Percentiles rank a stretch among this genome's conserved stretches.
These are phyloP conservation scores for Linnemannia elongata DNA, from an alignment of 192 early-diverging fungal species.

Conservation along the genomic window DNA sequence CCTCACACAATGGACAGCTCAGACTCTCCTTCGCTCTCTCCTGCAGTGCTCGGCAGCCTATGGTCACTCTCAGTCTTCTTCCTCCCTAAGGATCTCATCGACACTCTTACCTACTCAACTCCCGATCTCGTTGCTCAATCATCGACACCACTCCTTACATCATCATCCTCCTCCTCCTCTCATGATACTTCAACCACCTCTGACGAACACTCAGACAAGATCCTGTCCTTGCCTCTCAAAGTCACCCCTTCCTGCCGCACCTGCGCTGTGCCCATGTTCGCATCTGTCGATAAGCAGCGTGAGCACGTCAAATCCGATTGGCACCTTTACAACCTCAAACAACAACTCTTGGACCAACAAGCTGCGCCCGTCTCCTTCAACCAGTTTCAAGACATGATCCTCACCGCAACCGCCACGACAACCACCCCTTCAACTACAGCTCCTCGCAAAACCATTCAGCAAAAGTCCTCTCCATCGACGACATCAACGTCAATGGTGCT, in stretches of 20 bases:
- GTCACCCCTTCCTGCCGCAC: slow-evolving; percentile 42
- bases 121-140: neutral
- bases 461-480: neutral
- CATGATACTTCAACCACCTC: neutral
- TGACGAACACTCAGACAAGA: neutral
- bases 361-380: slow-evolving; percentile 46
- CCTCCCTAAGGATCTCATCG: slow-evolving; percentile 19
- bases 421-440: slow-evolving; percentile 8
- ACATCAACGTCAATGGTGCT: neutral
- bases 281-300: slow-evolving; percentile 47
- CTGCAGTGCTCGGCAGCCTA: neutral
- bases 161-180: neutral
- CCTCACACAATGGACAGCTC: neutral
- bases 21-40: neutral
- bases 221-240: neutral
- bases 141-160: neutral
- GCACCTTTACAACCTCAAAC: slow-evolving; percentile 69
- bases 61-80: slow-evolving; percentile 21
- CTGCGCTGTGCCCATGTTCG: slow-evolving; percentile 37
- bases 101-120: neutral
- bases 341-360: slow-evolving; percentile 20
- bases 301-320: slow-evolving; percentile 62
- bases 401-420: slow-evolving; percentile 36
- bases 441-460: slow-evolving; percentile 14
- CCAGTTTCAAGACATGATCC: slow-evolving; percentile 59